Percentiles rank a stretch among this genome's conserved stretches.
Conservation (phyloP, 768 basidiomycete genomes). For the Boletellus sp. region DNA sequence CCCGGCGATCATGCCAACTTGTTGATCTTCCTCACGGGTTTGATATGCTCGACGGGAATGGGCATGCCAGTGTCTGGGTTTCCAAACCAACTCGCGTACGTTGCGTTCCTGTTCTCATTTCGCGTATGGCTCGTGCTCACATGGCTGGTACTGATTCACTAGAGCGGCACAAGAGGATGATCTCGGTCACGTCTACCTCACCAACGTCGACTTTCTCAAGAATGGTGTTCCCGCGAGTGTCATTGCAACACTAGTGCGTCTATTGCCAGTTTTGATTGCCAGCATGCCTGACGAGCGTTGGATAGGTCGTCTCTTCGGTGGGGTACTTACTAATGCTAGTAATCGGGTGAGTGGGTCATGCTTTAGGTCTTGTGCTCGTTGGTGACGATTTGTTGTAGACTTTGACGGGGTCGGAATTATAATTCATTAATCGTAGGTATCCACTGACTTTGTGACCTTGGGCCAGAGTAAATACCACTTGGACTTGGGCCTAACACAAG, state of each 20-base stretch:
- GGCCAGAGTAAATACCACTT: too few species aligned
- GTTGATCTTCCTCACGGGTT: constrained; percentile 88
- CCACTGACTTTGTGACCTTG: too few species aligned
- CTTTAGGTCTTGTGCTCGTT: background rate
- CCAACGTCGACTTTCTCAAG: constrained; percentile 86
- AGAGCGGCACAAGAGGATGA: constrained; percentile 94
- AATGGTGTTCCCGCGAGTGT: constrained; percentile 94
- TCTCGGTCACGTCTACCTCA: constrained; percentile 82
- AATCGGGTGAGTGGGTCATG: constrained; percentile 8
- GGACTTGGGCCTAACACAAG: too few species aligned
- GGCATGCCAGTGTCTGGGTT: constrained; percentile 99
- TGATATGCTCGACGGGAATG: constrained; percentile 96
- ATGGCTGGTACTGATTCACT: background rate
- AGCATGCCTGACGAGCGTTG: background rate
- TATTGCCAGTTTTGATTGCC: background rate
- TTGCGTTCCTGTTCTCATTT: background rate
- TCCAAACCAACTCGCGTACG: constrained; percentile 95
- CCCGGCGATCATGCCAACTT: constrained; percentile 67
- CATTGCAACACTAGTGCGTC: constrained; percentile 69
- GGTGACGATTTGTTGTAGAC: background rate
- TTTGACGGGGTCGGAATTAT: background rate
- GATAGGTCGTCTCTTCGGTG: constrained; percentile 18
- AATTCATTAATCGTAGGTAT: too few species aligned
- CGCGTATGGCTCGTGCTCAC: background rate
- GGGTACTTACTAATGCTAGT: constrained; percentile 18